These are phyloP conservation scores for Wilcoxina mikolae DNA, from an alignment of 495 filamentous ascomycete genomes.

Conservation along the genomic window DNA sequence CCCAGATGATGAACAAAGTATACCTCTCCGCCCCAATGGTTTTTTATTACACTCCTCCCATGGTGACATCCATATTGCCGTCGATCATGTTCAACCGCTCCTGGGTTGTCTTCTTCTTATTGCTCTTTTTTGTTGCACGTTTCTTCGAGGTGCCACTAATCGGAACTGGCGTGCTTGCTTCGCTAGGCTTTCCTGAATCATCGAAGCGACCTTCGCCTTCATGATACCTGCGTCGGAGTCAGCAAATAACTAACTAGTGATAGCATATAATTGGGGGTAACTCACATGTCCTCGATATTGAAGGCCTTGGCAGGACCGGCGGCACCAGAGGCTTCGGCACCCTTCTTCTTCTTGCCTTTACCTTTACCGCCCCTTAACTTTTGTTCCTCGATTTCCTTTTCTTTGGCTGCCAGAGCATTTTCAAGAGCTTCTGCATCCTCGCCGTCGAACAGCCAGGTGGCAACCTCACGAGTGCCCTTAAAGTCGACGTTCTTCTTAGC, in stretches of 20 bases:
- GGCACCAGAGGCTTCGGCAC: conserved; percentile 28
- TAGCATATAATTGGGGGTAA: not conserved
- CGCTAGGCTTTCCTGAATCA: conserved; percentile 27
- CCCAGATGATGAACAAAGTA: not conserved
- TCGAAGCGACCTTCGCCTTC: conserved; percentile 27
- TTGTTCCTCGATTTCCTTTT: conserved; percentile 25
- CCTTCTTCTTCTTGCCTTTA: conserved; percentile 55
- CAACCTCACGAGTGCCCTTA: conserved; percentile 31
- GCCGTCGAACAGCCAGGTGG: conserved; percentile 28
- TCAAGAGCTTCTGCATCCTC: conserved; percentile 30
- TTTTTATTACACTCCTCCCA: not conserved
- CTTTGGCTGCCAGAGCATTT: conserved; percentile 31
- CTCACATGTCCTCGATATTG: conserved; percentile 27
- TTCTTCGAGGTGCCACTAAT: conserved; percentile 13
- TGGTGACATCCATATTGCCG: conserved; percentile 8
- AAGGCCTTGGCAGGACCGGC: conserved; percentile 30
- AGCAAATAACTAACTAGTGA: conserved; percentile 3
- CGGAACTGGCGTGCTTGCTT: conserved; percentile 21
- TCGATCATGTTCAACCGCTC: conserved; percentile 29
- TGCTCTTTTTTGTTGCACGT: conserved; percentile 24
- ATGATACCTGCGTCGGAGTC: conserved; percentile 18
- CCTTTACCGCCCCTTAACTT: conserved; percentile 30
- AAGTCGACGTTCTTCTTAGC: conserved; percentile 42
- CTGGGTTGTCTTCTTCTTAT: conserved; percentile 29
- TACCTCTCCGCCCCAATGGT: not conserved